Conservation (phyloP, 805 yeast species). For the Ogataea saltuana region DNA sequence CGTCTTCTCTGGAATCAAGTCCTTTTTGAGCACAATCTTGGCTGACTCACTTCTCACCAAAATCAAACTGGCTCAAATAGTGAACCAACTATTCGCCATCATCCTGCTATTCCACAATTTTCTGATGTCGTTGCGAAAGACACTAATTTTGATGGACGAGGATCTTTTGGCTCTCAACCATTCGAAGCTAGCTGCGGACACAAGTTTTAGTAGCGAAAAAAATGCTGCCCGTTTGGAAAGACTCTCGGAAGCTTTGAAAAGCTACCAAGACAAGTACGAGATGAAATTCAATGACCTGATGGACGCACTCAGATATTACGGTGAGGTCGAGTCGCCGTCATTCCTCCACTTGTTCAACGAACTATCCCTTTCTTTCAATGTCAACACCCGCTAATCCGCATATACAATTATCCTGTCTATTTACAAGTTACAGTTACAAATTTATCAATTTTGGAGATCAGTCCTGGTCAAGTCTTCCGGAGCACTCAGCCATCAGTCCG, state of each 20-base stretch:
- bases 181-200: constrained; percentile 38
- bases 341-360: constrained; percentile 45
- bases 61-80: constrained; percentile 47
- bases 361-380: constrained; percentile 35
- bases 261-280: constrained; percentile 46
- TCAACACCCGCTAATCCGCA: not conserved
- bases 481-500: constrained; percentile 66
- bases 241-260: constrained; percentile 42
- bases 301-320: constrained; percentile 46
- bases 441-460: not conserved
- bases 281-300: constrained; percentile 47
- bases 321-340: constrained; percentile 51
- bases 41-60: constrained; percentile 69
- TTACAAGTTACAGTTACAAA: constrained; percentile 2
- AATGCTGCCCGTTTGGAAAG: constrained; percentile 43
- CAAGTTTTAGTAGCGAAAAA: constrained; percentile 40
- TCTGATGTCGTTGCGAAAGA: constrained; percentile 52
- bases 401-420: not conserved
- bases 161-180: constrained; percentile 44
- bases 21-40: constrained; percentile 61
- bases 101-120: constrained; percentile 51
- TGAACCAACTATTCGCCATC: constrained; percentile 48
- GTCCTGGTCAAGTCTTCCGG: constrained; percentile 32
- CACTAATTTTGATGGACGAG: constrained; percentile 49
- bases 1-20: constrained; percentile 48